phyloP scores from a whole-genome alignment of 202 grass and related monocot species.

The Saccharum hybrid region DNA sequence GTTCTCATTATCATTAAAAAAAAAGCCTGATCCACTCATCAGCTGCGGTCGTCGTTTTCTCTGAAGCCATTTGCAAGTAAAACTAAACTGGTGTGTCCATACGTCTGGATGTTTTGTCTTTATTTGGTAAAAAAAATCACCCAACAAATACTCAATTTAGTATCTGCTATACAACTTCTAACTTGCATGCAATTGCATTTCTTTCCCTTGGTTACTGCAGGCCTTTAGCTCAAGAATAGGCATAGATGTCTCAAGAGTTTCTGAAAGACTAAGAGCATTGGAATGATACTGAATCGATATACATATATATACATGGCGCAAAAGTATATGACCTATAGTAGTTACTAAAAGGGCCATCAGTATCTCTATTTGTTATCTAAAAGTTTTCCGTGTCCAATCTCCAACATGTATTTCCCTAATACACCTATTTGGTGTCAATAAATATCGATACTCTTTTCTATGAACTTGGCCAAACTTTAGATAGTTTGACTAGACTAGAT shows the following conservation, averaged over 20 bases:
- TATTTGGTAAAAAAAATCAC: not conserved
- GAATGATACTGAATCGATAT: not conserved
- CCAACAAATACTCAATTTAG: not conserved
- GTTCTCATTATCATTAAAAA: not conserved
- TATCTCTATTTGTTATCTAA: not conserved
- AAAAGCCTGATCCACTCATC: not conserved
- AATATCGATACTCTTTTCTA: not conserved
- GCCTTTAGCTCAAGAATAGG: constrained; percentile 72
- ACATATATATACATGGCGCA: not conserved
- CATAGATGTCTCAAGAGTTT: constrained; percentile 54
- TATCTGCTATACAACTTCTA: not conserved
- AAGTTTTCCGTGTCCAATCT: not conserved
- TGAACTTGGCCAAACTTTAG: not conserved
- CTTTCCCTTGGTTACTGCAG: constrained; percentile 21
- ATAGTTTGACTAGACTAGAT: not conserved
- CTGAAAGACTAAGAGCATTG: constrained; percentile 55
- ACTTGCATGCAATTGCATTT: not conserved
- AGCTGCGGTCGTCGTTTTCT: not conserved
- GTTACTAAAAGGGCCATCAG: not conserved
- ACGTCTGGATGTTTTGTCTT: not conserved
- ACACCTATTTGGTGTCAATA: not conserved
- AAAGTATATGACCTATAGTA: not conserved
- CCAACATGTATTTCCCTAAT: not conserved
- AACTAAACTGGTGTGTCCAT: not conserved
- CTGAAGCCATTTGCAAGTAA: not conserved